Percentiles rank a stretch among this genome's conserved stretches.
Conservation (phyloP, 768 basidiomycete genomes). For the Russula griseocarnosa region DNA sequence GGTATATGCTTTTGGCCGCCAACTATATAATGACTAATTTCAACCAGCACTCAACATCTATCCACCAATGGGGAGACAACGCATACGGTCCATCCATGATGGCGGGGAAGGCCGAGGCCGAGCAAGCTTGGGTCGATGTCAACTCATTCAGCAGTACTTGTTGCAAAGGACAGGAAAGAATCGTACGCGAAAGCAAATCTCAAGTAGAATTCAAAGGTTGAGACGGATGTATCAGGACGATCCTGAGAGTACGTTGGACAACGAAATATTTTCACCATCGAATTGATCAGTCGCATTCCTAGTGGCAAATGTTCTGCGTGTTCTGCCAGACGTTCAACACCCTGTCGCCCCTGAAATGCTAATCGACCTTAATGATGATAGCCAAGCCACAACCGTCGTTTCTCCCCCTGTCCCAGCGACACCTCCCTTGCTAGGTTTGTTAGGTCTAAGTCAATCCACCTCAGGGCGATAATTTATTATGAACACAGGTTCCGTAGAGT, state of each 20-base stretch:
- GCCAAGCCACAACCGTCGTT: not conserved
- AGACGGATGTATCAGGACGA: conserved; percentile 37
- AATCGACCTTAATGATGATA: conserved; percentile 2
- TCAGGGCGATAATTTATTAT: not conserved
- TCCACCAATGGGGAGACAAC: conserved; percentile 29
- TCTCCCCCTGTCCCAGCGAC: conserved; percentile 6
- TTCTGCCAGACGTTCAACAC: conserved; percentile 15
- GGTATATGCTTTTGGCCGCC: conserved; percentile 22
- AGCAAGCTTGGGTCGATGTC: conserved; percentile 37
- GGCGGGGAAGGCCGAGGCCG: conserved; percentile 1
- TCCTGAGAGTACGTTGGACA: conserved; percentile 33
- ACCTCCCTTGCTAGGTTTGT: conserved; percentile 23
- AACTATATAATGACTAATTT: not conserved
- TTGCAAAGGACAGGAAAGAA: conserved; percentile 39
- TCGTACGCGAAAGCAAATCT: conserved; percentile 41
- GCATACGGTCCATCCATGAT: conserved; percentile 20
- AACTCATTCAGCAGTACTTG: conserved; percentile 40
- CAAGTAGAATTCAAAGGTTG: conserved; percentile 40
- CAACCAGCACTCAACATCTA: conserved; percentile 24
- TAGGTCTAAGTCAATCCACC: not conserved
- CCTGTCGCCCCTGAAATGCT: conserved; percentile 14
- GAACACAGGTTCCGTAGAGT: conserved; percentile 12
- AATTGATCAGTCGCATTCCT: not conserved
- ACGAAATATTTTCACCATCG: not conserved
- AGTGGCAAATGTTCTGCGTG: conserved; percentile 18